Evolutionary conservation across 2,329 filamentous ascomycete genomes (phyloP), one percentile per base, ranked within the genome.

Genomic region (Ophiocordyceps robertsii): DNA sequence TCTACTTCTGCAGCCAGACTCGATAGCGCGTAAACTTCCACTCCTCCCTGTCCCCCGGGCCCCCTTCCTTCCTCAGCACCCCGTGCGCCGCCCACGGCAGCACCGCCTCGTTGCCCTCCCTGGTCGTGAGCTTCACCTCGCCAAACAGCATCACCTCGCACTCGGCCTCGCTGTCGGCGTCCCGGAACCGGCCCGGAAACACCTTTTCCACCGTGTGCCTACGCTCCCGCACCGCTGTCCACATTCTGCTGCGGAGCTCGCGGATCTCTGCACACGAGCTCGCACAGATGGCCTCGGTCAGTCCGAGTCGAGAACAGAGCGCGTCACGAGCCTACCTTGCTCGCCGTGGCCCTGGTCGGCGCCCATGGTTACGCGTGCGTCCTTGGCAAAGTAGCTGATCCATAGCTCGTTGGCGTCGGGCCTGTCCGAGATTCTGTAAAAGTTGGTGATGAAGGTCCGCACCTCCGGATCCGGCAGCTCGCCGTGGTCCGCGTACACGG

Each of bases 341-440:
- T 50, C 52, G 13, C 67, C 65, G 14, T 44, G 51, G 2, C 60
- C 68, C 29, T 51, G 51, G 40, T 62, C 62, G 14, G 56, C 57
- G n/a, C 62, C 67, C 43, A 72, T 64, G 6, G 61, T 53, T 9
- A 70, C 52, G 17, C 49, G 49, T n/a, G 67, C 68, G 39, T 65
- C 64, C 4, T 63, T 50, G 2, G 51, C 52, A 50, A 70, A 72
- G 33, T 54, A 62, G 29, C 54, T 52, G 14, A 66, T 52, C 69
- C 69, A 72, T 36, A 63, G 57, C 43, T 66, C 61, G 39, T 67
- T 62, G 46, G 54, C 52, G n/a, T 58, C 58, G 4, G 53, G 51
- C 21, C 59, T 60, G 48, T 72, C 69, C 21, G 68, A 71, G 12
- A 58, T 50, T 4, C 52, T 56, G 52, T 66, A 72, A 50, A 72